Evolutionary conservation across 345 rosid genomes (phyloP), one percentile per base, ranked within the genome.

Genomic region (Lepidium sativum): DNA sequence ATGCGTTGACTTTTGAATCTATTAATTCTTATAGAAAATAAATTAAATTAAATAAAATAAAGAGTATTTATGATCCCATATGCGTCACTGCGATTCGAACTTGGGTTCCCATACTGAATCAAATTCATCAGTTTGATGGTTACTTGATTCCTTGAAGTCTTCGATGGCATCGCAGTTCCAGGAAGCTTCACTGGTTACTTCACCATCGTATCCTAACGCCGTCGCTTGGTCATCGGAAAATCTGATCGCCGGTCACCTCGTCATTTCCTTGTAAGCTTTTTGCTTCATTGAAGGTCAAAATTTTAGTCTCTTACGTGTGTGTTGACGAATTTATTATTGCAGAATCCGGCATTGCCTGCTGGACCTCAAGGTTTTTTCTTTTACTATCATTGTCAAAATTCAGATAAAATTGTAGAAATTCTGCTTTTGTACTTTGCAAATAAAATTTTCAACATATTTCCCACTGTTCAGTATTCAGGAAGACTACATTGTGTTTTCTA

Each of bases 171-270:
- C 87, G 7, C 80, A 91, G 52, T 94, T 94, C 79, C 99, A 88
- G 71, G 96, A 88, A 38, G 86, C 83, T 18, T 70, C 82, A 14
- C 81, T 94, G 31, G 96, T 80, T 73, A 85, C 85, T 38, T 81
- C 91, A 1, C 95, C 99, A 2, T 82, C 74, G 10, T 83, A 76
- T 73, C 95, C 99, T 5, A 84, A 82, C 74, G 81, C 96, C 77
- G 69, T 94, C 33, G 88, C 83, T 57, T 94, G 99, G 99, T 94
- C 96, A n/a, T 84, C 86, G 10, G 97, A 90, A 60, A 94, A 90
- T 81, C 74, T 94, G 7, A 80, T 94, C 32, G 99, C 96, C 32
- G 97, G 87, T 58, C 89, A 81, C 77, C 76, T 88, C 6, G 97
- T 94, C 77, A 83, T 84, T 70, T 94, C 74, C 69, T 94, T 79